Base-by-base conservation (phyloP, 129 eudicot species). In the Lonicera japonica region DNA sequence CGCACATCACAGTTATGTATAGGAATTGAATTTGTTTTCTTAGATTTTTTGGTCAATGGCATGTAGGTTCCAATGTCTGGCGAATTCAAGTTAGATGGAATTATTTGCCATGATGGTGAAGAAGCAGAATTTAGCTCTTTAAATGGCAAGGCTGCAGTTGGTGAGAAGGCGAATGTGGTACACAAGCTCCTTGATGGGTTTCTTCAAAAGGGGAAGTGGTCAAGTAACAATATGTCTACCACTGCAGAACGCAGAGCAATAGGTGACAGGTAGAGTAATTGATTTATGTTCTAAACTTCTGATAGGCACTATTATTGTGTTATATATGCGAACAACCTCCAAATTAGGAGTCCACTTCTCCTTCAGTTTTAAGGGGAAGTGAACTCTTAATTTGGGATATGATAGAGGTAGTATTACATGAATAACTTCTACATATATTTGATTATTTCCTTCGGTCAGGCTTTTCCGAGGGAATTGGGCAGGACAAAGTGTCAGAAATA, bases 241-340 rank as follows among this genome's bases (percentile, higher is more conserved):
- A 52, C 73, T 29, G 69, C 78, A 34, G 83, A 77, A 61, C 73
- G 79, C 53, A 77, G 77, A 69, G 69, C 77, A 64, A 38, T 70
- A 43, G 65, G 69, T 52, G 86, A 86, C 77, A 86, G 95, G 95
- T 86, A 63, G 25, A 54, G 47, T 25, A 23, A 36, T 52, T 13
- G 0, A 24, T 18, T 0, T 67, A 40, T 39, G n/a, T 67, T 23
- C 19, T 29, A 29, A 29, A 29, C 36, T 39, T 52, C 4, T 54
- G 9, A 5, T 4, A 34, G 6, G 60, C 60, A 4, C 5, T 4
- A 24, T 54, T 24, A 13, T 18, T 52, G 25, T 14, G 43, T 10
- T 43, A 43, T 10, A 29, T 29, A 29, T 29, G 36, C 2, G 5
- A 38, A 38, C 43, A 38, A 38, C 43, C 43, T 4, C 43, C 43